Evolutionary conservation across 805 yeast genomes (phyloP), one percentile per base, ranked within the genome.

Genomic region (Candida methanosorbosa): DNA sequence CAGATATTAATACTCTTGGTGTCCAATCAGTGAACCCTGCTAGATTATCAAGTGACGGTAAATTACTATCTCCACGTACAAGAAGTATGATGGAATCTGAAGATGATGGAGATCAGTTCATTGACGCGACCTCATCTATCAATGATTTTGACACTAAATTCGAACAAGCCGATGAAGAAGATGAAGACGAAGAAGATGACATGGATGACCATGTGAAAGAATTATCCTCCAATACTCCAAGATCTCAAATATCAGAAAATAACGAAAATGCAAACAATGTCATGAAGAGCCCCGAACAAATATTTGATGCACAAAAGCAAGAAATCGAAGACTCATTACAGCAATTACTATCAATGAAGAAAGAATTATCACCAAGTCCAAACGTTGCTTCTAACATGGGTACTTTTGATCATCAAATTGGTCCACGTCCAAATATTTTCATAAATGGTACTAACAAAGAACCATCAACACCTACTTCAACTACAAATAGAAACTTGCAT

Each of bases 331-430:
- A 51, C 32, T 47, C 50, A 4, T 31, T 52, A 17, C 40, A 39
- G 13, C 58, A 53, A 30, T 32, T 53, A 18, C 32, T 52, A 9
- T 46, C 52, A 7, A 49, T 53, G 55, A 42, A 44, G 24, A 49
- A 40, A 13, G 50, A 49, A 29, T 34, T 51, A 11, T 43, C 51
- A 5, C 46, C 55, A 3, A 18, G 43, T 13, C 42, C 42, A 9
- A n/a, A n/a, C n/a, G 32, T 24, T 16, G 12, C 30, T 5, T 27
- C 14, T 11, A 22, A 29, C 5, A 27, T 24, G n/a, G 39, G 23
- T 14, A 16, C 15, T 3, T 22, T 18, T 18, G 32, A 23, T 23
- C 23, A 17, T 21, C 34, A 27, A 18, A 44, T 23, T 13, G 8
- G 5, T 14, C 13, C 33, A 18, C 22, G 27, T 12, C 8, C 45